Base-by-base conservation (phyloP, 495 filamentous ascomycete species). In the Neurospora sp. region DNA sequence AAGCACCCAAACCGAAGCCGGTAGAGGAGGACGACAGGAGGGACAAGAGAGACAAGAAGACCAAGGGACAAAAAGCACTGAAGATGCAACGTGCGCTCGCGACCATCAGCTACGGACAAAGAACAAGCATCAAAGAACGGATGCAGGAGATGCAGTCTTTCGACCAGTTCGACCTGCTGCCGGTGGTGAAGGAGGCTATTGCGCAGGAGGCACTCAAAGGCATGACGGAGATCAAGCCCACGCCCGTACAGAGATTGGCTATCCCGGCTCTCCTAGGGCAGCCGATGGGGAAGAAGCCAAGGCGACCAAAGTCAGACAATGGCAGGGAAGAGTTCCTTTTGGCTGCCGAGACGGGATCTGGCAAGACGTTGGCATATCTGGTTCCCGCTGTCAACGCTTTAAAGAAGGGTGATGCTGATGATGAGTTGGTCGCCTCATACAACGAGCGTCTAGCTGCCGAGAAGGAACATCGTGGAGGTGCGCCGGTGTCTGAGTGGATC, bases 301-400 rank as follows among this genome's bases (percentile, higher is more conserved):
- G 59, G n/a, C 42, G 74, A 31, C 12, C 31, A 5, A 61, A 18
- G 65, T 38, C 73, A 38, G 53, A 69, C 8, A n/a, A 69, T 5
- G 81, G 84, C n/a, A 87, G 87, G 74, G 84, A 90, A 72, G 90
- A 95, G 74, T 97, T 92, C 77, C 87, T 99, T 12, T 85, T 99
- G 20, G 96, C 96, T 1, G 96, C 96, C 12, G 96, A 99, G 83
- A 99, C 96, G 2, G 96, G 96, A 10, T 98, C 96, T 3, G 96
- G 96, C 71, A 99, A 99, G 82, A 99, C 96, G 2, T 83, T 99
- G 74, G 92, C 96, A 38, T 99, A 99, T 77, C 81, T 97, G 35
- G 78, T 97, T 22, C 96, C 96, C 1, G 82, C 89, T 20, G 82
- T 98, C 42, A 88, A 99, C 83, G 89, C 91, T 27, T 80, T 98